Base-by-base conservation (phyloP, 1,284 basidiomycete species). In the Cerioporus squamosus region DNA sequence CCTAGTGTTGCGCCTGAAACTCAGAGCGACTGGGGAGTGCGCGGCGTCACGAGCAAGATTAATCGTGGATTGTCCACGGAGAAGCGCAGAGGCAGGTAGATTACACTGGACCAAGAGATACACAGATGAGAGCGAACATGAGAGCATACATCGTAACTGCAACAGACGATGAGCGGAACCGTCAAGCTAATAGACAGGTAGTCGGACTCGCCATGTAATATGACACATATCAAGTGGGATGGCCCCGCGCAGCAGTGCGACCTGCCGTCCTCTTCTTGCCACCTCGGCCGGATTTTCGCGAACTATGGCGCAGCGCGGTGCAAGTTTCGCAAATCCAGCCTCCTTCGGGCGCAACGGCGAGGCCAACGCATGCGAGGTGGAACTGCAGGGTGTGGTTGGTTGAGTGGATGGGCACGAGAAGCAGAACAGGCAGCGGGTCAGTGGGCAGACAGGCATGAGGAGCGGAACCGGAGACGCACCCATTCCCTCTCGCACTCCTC, bases 401-500 rank as follows among this genome's bases (percentile, higher is more conserved):
- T 29, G 26, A 29, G 26, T 29, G 6, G 3, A 29, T 29, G 9
- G 26, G 26, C 6, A 6, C 26, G 26, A 29, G 26, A 29, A 29
- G 26, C 26, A n/a, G n/a, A n/a, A n/a, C n/a, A n/a, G n/a, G n/a
- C n/a, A n/a, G 31, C 45, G 48, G 10, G 31, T 43, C 29, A 43
- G 59, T 9, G 53, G 63, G 9, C 40, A 2, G 7, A 17, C 23
- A 17, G 22, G 18, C 18, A 39, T 15, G 17, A 33, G 6, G 5
- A 47, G 15, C n/a, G 51, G 39, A 31, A 48, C 8, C 26, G 57
- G 47, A 53, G 59, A 87, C 93, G 72, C 69, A 97, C 95, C 97
- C 97, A 98, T 89, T 98, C 96, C 56, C 83, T 81, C 69, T 91
- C 87, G 75, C 97, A 98, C 46, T 85, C 84, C n/a, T 82, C 79